These are phyloP conservation scores for Trichoderma erinaceum DNA, from an alignment of 495 filamentous ascomycete genomes.

Conservation along the genomic window DNA sequence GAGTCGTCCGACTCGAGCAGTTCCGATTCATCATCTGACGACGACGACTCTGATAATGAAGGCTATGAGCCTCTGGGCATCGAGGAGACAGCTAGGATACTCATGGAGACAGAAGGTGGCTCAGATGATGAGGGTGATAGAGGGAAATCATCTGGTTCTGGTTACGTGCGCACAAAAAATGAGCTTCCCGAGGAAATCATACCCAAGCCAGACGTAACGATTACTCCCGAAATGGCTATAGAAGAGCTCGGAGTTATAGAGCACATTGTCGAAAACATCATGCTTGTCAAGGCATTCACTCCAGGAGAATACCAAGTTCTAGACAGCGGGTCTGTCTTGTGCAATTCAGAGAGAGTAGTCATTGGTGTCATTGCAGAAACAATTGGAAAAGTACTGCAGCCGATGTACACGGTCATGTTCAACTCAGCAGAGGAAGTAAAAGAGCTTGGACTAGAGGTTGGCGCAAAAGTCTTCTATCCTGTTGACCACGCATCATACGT, in stretches of 20 bases:
- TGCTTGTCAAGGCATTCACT: slow-evolving; percentile 72
- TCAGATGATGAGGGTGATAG: slow-evolving; percentile 63
- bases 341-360: slow-evolving; percentile 64
- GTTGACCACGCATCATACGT: slow-evolving; percentile 68
- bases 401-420: slow-evolving; percentile 73
- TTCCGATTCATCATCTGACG: slow-evolving; percentile 51
- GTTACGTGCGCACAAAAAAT: slow-evolving; percentile 62
- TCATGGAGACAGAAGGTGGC: slow-evolving; percentile 67
- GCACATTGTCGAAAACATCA: slow-evolving; percentile 63
- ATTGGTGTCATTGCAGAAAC: slow-evolving; percentile 77
- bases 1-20: slow-evolving; percentile 45
- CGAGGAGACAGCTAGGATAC: slow-evolving; percentile 69
- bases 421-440: slow-evolving; percentile 57
- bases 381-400: slow-evolving; percentile 73
- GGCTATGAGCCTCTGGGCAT: slow-evolving; percentile 65
- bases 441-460: slow-evolving; percentile 55
- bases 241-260: slow-evolving; percentile 66
- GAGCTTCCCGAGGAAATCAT: slow-evolving; percentile 62
- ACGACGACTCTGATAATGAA: slow-evolving; percentile 60
- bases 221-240: slow-evolving; percentile 71
- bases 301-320: slow-evolving; percentile 78
- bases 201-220: slow-evolving; percentile 64
- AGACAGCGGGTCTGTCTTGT: slow-evolving; percentile 75
- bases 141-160: slow-evolving; percentile 42
- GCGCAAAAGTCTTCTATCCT: slow-evolving; percentile 71